These are phyloP conservation scores for Ramicandelaber brevisporus DNA, from an alignment of 192 early-diverging fungal species.

Conservation along the genomic window DNA sequence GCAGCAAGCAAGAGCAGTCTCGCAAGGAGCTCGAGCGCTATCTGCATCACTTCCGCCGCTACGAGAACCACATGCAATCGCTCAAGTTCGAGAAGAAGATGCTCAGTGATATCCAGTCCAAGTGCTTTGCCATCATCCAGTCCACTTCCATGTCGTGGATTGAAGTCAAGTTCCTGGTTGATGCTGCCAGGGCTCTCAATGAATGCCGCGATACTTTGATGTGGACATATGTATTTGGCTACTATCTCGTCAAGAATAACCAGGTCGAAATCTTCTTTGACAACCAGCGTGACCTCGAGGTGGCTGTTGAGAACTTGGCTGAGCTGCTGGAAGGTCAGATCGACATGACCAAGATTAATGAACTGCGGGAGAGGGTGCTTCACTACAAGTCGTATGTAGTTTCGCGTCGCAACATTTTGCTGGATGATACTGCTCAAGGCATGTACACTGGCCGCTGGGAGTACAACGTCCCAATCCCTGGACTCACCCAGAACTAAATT, in stretches of 20 bases:
- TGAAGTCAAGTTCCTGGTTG: constrained; percentile 89
- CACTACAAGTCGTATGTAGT: constrained; percentile 90
- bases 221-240: constrained; percentile 96
- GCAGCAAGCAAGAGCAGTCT: constrained; percentile 69
- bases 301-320: constrained; percentile 84
- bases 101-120: constrained; percentile 14
- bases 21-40: constrained; percentile 74
- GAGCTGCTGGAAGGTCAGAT: constrained; percentile 77
- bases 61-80: constrained; percentile 92
- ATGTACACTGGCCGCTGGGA: constrained; percentile 61
- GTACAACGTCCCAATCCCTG: constrained; percentile 19
- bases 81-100: constrained; percentile 65
- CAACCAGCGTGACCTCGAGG: constrained; percentile 95
- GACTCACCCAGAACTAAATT: not conserved
- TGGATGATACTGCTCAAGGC: constrained; percentile 77
- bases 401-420: constrained; percentile 58
- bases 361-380: constrained; percentile 63
- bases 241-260: constrained; percentile 69
- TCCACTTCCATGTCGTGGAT: constrained; percentile 83
- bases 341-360: constrained; percentile 39
- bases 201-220: constrained; percentile 78
- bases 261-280: constrained; percentile 84
- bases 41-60: constrained; percentile 93
- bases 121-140: constrained; percentile 86
- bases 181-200: constrained; percentile 72